Percentiles rank a stretch among this genome's conserved stretches.
These are phyloP conservation scores for Coccomyxa sp. DNA, from an alignment of 139 green algal genomes.

Conservation along the genomic window DNA sequence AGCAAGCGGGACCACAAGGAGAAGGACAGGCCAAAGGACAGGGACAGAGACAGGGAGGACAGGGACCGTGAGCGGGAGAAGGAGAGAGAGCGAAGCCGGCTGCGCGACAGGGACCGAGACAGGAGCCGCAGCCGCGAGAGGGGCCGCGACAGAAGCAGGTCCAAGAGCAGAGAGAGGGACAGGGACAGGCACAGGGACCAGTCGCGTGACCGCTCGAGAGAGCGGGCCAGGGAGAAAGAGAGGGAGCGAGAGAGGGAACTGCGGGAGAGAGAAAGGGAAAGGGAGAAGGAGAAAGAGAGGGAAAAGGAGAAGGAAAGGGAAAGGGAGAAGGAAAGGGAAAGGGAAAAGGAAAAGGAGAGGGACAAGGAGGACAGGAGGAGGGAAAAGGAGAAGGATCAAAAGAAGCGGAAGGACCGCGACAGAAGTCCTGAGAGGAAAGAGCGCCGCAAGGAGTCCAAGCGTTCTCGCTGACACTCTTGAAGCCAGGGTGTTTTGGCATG, in stretches of 20 bases:
- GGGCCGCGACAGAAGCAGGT: background rate
- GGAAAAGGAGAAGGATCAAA: too few relatives aligned
- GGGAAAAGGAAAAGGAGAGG: too few relatives aligned
- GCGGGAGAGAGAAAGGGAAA: slow-evolving; percentile 6
- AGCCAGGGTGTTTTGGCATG: too few relatives aligned
- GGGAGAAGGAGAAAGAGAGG: slow-evolving; percentile 3
- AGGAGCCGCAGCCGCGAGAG: background rate
- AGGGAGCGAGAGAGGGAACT: background rate
- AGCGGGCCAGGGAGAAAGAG: background rate
- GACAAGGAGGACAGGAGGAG: too few relatives aligned
- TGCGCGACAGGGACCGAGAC: background rate
- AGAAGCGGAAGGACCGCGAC: too few relatives aligned
- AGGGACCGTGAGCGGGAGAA: background rate
- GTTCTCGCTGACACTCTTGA: too few relatives aligned
- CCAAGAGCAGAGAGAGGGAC: background rate
- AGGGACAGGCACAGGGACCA: background rate
- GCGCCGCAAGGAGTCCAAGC: too few relatives aligned
- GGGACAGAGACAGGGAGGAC: slow-evolving; percentile 2
- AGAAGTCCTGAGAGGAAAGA: too few relatives aligned
- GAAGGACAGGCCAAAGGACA: background rate
- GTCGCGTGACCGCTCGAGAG: background rate
- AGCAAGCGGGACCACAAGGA: background rate
- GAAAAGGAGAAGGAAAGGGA: slow-evolving; percentile 25
- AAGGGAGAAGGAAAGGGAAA: slow-evolving; percentile 3
- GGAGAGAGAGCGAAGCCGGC: slow-evolving; percentile 3